Base-by-base conservation (phyloP, 164 flowering plant species). In the Amborella trichopoda region DNA sequence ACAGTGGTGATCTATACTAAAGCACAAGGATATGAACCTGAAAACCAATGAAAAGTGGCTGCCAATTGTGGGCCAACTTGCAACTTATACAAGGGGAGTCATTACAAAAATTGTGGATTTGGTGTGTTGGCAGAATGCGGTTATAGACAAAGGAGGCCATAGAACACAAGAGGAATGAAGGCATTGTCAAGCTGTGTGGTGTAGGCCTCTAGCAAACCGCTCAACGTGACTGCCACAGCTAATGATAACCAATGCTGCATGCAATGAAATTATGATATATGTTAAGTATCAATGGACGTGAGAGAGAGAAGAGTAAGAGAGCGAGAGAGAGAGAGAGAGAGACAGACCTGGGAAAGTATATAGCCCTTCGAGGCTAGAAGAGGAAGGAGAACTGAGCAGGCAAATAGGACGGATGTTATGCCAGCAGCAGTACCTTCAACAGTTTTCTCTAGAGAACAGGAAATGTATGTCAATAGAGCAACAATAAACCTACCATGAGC, bases 381-480 rank as follows among this genome's bases (percentile, higher is more conserved):
- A 9, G 94, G 98, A 60, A 83, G 80, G 48, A 91, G 79, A 55
- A 72, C 39, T 1, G 82, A 81, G 68, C 99, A 91, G 37, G 90
- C 81, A 28, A 68, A 85, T 28, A 91, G 68, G 42, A 91, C 93
- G 42, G 96, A 87, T 36, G 95, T 83, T 66, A 87, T 91, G 49
- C 99, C 99, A 59, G 99, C 99, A 12, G 95, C 99, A 48, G 99
- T 91, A 19, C 99, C 96, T 73, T 91, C 96, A 55, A 91, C 57
- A 2, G 99, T 91, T 82, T 87, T 91, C 69, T 84, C 98, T 91
- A 39, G 33, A 37, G 13, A 5, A 13, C 10, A 13, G 1, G 9
- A 30, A n/a, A n/a, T n/a, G n/a, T n/a, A n/a, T n/a, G n/a, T n/a
- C n/a, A n/a, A n/a, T n/a, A n/a, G n/a, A n/a, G n/a, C n/a, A n/a